These are phyloP conservation scores for Cicer judaicum DNA, from an alignment of 306 rosid species.

Conservation along the genomic window DNA sequence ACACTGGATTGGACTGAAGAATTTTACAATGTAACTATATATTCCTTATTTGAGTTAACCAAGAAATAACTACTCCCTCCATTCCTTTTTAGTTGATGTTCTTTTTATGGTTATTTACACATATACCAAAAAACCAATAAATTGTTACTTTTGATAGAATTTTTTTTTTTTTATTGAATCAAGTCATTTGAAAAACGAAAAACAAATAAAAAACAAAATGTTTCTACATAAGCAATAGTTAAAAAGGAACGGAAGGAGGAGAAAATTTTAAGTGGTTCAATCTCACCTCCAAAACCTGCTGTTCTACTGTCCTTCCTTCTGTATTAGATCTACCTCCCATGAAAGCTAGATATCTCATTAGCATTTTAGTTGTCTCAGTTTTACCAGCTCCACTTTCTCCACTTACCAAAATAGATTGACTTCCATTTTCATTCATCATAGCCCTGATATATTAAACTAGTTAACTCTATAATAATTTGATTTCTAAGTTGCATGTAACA, in stretches of 20 bases:
- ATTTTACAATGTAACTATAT: slow-evolving; percentile 46
- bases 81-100: too few relatives aligned
- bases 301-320: slow-evolving; percentile 87
- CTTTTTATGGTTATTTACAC: too few relatives aligned
- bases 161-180: too few relatives aligned
- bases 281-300: slow-evolving; percentile 91
- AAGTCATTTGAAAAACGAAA: too few relatives aligned
- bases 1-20: slow-evolving; percentile 86
- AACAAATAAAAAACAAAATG: too few relatives aligned
- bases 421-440: slow-evolving; percentile 80
- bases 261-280: slow-evolving; percentile 1
- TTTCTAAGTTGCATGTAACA: background rate
- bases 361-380: slow-evolving; percentile 91
- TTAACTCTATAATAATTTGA: slow-evolving; percentile 19
- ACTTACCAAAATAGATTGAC: slow-evolving; percentile 87
- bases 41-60: slow-evolving; percentile 18
- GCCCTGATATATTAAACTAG: slow-evolving; percentile 57
- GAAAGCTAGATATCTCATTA: slow-evolving; percentile 88
- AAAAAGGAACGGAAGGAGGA: too few relatives aligned
- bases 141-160: too few relatives aligned
- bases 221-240: too few relatives aligned
- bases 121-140: too few relatives aligned
- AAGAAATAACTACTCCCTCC: background rate
- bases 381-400: slow-evolving; percentile 97
- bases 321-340: slow-evolving; percentile 86